phyloP scores from a whole-genome alignment of 345 rosid genomes.

The Melaleuca alternifolia region DNA sequence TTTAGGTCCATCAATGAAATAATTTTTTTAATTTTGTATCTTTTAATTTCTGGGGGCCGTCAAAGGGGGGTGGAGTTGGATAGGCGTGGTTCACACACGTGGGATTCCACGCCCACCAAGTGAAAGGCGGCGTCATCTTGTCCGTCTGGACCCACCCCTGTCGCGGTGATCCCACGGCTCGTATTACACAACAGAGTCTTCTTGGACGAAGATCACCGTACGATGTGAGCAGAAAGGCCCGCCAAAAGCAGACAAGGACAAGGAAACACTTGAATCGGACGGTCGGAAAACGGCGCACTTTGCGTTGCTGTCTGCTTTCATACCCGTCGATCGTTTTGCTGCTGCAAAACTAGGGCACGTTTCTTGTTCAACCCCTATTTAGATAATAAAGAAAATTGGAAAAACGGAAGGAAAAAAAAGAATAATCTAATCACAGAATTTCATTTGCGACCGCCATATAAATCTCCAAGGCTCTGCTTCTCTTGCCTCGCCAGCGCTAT shows the following conservation, averaged over 20 bases:
- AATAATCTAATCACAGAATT: background rate
- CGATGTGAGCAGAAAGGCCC: background rate
- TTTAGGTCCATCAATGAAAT: background rate
- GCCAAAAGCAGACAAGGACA: background rate
- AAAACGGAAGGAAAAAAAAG: background rate
- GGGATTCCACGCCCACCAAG: background rate
- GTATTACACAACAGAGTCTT: background rate
- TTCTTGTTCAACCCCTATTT: background rate
- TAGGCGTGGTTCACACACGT: background rate
- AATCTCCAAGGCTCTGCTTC: background rate
- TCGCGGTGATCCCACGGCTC: background rate
- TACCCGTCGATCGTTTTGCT: background rate
- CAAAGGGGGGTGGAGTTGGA: background rate
- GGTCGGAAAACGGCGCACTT: background rate
- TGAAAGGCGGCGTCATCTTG: background rate
- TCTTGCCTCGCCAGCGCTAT: background rate
- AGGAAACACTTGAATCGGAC: background rate
- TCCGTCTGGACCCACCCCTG: background rate
- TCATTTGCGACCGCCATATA: slow-evolving; percentile 14
- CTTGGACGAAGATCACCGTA: background rate
- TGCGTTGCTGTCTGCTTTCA: background rate
- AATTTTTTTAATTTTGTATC: background rate
- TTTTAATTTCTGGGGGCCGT: background rate
- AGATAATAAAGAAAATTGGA: background rate
- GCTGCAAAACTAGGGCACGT: background rate